phyloP scores from a whole-genome alignment of 352 stramenopile species.

The Saprolegnia parasitica region DNA sequence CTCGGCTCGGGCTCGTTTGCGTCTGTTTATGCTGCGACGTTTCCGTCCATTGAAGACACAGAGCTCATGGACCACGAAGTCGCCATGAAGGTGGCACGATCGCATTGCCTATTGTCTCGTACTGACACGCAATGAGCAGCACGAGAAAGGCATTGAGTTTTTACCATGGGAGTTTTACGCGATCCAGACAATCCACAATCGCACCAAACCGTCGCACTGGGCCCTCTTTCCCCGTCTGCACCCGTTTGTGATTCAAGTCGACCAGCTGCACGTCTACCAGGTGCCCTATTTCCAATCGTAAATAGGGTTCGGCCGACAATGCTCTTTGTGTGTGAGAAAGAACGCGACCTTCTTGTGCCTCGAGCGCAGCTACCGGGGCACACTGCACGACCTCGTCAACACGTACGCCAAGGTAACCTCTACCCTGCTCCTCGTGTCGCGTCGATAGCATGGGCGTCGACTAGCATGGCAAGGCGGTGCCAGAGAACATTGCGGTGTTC shows the following conservation, averaged over 20 bases:
- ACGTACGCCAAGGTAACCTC: slow-evolving; percentile 60
- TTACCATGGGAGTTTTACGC: slow-evolving; percentile 81
- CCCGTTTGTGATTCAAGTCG: neutral
- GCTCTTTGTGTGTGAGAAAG: slow-evolving; percentile 36
- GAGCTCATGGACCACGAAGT: slow-evolving; percentile 34
- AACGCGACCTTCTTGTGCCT: slow-evolving; percentile 75
- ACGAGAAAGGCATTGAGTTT: slow-evolving; percentile 63
- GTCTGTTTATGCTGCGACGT: slow-evolving; percentile 57
- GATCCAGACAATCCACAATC: slow-evolving; percentile 40
- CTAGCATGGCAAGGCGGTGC: slow-evolving; percentile 51
- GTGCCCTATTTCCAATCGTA: too few relatives aligned
- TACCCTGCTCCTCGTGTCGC: neutral
- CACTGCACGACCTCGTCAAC: slow-evolving; percentile 74
- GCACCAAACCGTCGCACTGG: neutral
- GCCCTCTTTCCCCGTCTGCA: slow-evolving; percentile 17
- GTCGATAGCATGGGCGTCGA: neutral
- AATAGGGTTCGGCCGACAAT: too few relatives aligned
- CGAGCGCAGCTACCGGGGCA: slow-evolving; percentile 60
- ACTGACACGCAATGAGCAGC: slow-evolving; percentile 34
- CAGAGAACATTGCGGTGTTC: slow-evolving; percentile 63
- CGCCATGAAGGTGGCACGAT: slow-evolving; percentile 55
- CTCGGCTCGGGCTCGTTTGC: slow-evolving; percentile 73
- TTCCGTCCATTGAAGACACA: slow-evolving; percentile 29
- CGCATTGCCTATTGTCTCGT: neutral
- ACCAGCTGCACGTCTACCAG: slow-evolving; percentile 21